Evolutionary conservation across 192 early-diverging fungal genomes (phyloP).

Genomic region (Diversispora epigaea): DNA sequence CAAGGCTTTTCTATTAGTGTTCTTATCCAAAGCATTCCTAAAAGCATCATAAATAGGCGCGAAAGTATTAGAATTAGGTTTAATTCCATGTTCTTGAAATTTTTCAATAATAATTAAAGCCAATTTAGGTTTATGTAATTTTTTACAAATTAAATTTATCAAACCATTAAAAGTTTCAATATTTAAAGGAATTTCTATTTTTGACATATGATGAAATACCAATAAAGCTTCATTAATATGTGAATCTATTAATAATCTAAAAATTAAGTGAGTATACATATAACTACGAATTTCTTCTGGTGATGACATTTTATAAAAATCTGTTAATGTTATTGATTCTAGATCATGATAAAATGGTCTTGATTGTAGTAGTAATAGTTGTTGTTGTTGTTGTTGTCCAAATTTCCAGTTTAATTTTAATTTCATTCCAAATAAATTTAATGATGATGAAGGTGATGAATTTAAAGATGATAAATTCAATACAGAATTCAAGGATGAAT

Average conservation of each 20-base stretch:
- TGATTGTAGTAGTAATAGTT: too few species aligned
- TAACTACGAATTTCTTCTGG: slow-evolving; percentile 4
- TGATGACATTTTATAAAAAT: neutral
- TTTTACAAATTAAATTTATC: neutral
- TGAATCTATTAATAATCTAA: slow-evolving; percentile 4
- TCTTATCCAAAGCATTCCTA: neutral
- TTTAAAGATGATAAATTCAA: too few species aligned
- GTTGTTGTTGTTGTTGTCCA: neutral
- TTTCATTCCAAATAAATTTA: too few species aligned
- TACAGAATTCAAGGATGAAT: neutral
- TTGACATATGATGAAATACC: slow-evolving; percentile 11
- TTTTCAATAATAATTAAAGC: neutral
- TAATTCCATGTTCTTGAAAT: slow-evolving; percentile 20
- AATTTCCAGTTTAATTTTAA: neutral
- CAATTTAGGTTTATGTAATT: neutral
- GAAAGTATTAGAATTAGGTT: neutral
- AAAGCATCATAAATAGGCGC: neutral
- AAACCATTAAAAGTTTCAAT: neutral
- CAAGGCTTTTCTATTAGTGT: too few species aligned
- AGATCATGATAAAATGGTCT: neutral
- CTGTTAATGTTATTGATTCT: neutral
- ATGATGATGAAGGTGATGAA: too few species aligned
- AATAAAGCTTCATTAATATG: slow-evolving; percentile 16
- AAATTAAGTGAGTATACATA: neutral
- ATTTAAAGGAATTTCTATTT: slow-evolving; percentile 10